Base-by-base conservation (phyloP, 1,139 yeast species). In the Blastobotrys apis region DNA sequence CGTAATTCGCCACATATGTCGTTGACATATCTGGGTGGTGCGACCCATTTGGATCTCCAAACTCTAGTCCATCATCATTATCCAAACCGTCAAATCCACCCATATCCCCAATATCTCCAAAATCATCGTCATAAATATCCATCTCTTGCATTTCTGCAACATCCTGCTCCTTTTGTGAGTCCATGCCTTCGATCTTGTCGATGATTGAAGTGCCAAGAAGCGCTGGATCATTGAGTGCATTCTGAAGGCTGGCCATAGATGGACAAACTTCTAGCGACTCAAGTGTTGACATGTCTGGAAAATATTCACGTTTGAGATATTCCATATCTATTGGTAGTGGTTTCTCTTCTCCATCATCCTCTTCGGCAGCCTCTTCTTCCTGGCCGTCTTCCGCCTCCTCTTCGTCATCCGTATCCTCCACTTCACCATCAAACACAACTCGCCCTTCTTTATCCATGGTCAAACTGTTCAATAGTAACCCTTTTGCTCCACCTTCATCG, bases 401-500 rank as follows among this genome's bases (percentile, higher is more conserved):
- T n/a, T 46, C 49, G 19, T 49, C 48, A 38, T 49, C 49, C 33
- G 50, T 52, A 41, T 51, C 55, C 31, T 60, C 59, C 19, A 58
- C 58, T 40, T 63, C 68, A 9, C 67, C 68, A 55, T 80, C 87
- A 56, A 81, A 80, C 1, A 80, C 75, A n/a, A 83, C 78, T 44
- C 84, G 62, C 0, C 88, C 86, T 1, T 70, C 60, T 3, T 64
- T 51, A 53, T 81, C 84, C 16, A 81, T 73, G 44, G 69, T 69
- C 45, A 90, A 71, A 1, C 90, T 79, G 54, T 87, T 88, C 55
- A 87, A 66, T 41, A 90, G 67, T 46, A 90, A 68, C 43, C 95
- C 84, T 57, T 83, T 86, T 8, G 97, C 90, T 4, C 97, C 97
- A 30, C 97, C 96, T 66, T 90, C 96, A 62, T 90, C 97, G 58